These are phyloP conservation scores for Didymellaceae sp. DNA, from an alignment of 2,329 filamentous ascomycete species.

Conservation along the genomic window DNA sequence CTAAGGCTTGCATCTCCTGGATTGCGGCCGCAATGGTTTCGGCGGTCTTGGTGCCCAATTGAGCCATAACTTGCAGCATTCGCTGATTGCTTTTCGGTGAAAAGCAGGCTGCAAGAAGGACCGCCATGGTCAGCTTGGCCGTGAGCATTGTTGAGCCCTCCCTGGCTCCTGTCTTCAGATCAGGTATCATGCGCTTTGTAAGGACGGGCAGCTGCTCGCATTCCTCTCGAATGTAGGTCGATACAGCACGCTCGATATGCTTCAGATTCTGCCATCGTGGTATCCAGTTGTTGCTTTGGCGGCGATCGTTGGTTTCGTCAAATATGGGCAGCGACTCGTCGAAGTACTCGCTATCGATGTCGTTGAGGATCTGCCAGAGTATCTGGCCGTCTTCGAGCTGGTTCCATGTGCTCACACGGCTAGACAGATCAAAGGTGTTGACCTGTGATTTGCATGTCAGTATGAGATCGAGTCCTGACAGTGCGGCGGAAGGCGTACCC, in stretches of 20 bases:
- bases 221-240: conserved; percentile 57
- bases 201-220: conserved; percentile 50
- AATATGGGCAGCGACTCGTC: conserved; percentile 54
- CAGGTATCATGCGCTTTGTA: conserved; percentile 51
- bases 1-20: conserved; percentile 48
- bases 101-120: conserved; percentile 57
- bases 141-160: conserved; percentile 51
- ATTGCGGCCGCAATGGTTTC: conserved; percentile 50
- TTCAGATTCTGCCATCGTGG: conserved; percentile 61
- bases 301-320: conserved; percentile 50
- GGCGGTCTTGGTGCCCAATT: conserved; percentile 46
- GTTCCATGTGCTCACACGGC: conserved; percentile 48
- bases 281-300: conserved; percentile 57
- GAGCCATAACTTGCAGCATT: conserved; percentile 53
- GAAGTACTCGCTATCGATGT: conserved; percentile 58
- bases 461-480: not conserved
- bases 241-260: conserved; percentile 57
- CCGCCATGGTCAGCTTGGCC: conserved; percentile 55
- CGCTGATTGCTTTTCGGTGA: conserved; percentile 56
- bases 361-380: conserved; percentile 56
- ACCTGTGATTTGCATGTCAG: conserved; percentile 40
- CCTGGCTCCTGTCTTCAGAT: conserved; percentile 57
- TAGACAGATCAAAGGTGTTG: conserved; percentile 52
- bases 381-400: conserved; percentile 56
- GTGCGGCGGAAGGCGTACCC: conserved; percentile 32